Evolutionary conservation across 768 basidiomycete species (phyloP).

Genomic region (Hericium coralloides): DNA sequence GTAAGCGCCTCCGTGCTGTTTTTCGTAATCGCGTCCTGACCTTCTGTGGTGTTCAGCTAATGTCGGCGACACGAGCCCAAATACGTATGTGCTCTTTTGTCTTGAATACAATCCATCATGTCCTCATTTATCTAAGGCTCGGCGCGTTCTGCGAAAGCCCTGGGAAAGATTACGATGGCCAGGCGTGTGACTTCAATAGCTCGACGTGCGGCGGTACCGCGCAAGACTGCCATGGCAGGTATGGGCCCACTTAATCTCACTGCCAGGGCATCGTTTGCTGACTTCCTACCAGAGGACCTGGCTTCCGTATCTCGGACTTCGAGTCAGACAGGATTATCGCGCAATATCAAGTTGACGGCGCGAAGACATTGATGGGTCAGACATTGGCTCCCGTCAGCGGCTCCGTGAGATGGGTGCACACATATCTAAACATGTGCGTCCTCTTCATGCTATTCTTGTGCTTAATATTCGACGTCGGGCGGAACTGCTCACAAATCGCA

Average conservation of each 20-base stretch:
- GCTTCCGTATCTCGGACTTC: conserved; percentile 67
- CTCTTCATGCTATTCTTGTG: not conserved
- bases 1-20: conserved; percentile 28
- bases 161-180: conserved; percentile 57
- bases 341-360: conserved; percentile 58
- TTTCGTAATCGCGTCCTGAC: conserved; percentile 5
- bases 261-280: not conserved
- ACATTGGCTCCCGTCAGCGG: conserved; percentile 42
- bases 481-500: not conserved
- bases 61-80: conserved; percentile 73
- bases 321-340: conserved; percentile 71
- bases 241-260: conserved; percentile 8
- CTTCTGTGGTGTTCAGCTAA: conserved; percentile 39
- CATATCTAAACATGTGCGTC: conserved; percentile 59
- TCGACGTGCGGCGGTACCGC: conserved; percentile 70
- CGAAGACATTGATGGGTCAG: conserved; percentile 50
- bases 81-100: conserved; percentile 44
- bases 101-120: not conserved
- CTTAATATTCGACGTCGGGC: not conserved
- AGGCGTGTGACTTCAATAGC: conserved; percentile 57
- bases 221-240: conserved; percentile 67
- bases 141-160: conserved; percentile 76
- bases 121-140: conserved; percentile 27
- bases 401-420: conserved; percentile 60
- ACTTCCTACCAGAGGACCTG: conserved; percentile 49